A percentile compares a stretch with the other conserved stretches of the same genome.
Evolutionary conservation across 768 basidiomycete genomes (phyloP).

Genomic region (Auriscalpium microsporum): DNA sequence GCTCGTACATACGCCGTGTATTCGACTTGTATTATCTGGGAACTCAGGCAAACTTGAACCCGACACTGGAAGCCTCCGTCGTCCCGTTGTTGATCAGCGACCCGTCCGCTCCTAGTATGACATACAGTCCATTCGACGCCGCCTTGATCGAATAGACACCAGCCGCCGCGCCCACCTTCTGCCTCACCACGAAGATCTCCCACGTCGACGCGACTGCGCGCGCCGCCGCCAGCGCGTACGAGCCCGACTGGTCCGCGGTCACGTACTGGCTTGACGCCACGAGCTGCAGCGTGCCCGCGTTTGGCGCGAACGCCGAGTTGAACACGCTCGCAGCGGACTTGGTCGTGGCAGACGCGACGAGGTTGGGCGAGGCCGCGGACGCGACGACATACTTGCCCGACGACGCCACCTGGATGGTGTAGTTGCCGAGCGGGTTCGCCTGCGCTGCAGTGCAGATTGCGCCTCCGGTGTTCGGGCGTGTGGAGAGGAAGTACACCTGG

Average conservation of each 20-base stretch:
- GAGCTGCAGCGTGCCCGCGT: slow-evolving; percentile 23
- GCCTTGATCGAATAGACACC: slow-evolving; percentile 26
- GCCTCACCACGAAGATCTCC: slow-evolving; percentile 25
- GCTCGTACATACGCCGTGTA: too few species aligned
- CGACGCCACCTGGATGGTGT: slow-evolving; percentile 19
- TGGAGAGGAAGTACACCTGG: slow-evolving; percentile 26
- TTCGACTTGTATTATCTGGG: too few species aligned
- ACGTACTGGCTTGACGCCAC: slow-evolving; percentile 21
- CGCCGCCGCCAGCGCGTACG: slow-evolving; percentile 20
- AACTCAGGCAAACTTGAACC: slow-evolving; percentile 12
- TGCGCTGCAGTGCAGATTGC: slow-evolving; percentile 20
- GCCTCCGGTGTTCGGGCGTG: slow-evolving; percentile 23
- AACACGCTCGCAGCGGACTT: slow-evolving; percentile 19
- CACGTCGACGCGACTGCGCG: slow-evolving; percentile 21
- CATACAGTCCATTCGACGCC: slow-evolving; percentile 23
- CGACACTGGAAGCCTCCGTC: slow-evolving; percentile 18
- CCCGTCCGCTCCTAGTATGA: slow-evolving; percentile 20
- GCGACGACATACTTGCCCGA: slow-evolving; percentile 20
- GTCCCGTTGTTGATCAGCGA: slow-evolving; percentile 23
- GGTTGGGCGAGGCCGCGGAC: slow-evolving; percentile 16
- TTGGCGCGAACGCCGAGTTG: slow-evolving; percentile 23
- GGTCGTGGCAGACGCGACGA: slow-evolving; percentile 19
- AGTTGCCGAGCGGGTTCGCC: slow-evolving; percentile 24
- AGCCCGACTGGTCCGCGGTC: slow-evolving; percentile 26
- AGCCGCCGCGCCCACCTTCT: slow-evolving; percentile 17